phyloP scores from a whole-genome alignment of 1,284 basidiomycete species.

The Malassezia arunalokei region DNA sequence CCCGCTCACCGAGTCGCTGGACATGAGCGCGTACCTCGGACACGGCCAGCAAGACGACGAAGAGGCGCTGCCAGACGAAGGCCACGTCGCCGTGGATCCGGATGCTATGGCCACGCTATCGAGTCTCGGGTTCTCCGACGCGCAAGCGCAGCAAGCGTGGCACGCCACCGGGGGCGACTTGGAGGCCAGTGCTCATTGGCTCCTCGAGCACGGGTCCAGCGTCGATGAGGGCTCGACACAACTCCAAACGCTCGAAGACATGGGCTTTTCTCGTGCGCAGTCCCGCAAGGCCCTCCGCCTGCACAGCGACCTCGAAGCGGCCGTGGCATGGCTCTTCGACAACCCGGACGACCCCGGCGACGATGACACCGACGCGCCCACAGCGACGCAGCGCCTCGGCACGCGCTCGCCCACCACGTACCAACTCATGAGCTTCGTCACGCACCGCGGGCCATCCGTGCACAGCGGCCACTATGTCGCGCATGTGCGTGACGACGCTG shows the following conservation, averaged over 20 bases:
- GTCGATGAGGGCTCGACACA: conserved; percentile 77
- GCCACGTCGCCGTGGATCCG: conserved; percentile 47
- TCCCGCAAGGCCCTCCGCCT: conserved; percentile 76
- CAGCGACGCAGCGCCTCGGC: too few species aligned
- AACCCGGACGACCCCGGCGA: conserved; percentile 77
- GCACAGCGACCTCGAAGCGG: conserved; percentile 70
- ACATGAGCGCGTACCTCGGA: conserved; percentile 62
- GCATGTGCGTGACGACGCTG: conserved; percentile 53
- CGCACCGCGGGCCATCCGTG: conserved; percentile 17
- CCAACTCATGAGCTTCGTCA: conserved; percentile 12
- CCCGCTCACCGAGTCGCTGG: conserved; percentile 52
- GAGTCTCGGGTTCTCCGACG: conserved; percentile 39
- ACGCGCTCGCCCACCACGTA: background rate
- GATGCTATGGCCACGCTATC: conserved; percentile 34
- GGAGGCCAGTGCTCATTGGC: conserved; percentile 85
- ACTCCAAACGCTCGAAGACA: conserved; percentile 61
- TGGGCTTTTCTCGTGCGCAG: conserved; percentile 80
- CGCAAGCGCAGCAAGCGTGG: conserved; percentile 52
- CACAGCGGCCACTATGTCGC: conserved; percentile 57
- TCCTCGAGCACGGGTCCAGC: conserved; percentile 90
- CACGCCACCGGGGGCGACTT: conserved; percentile 68
- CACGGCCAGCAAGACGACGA: conserved; percentile 65
- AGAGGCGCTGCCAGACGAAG: conserved; percentile 58
- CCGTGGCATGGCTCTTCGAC: conserved; percentile 93
- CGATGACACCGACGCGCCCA: conserved; percentile 11